Evolutionary conservation across 2,329 filamentous ascomycete genomes (phyloP).

Genomic region (Cercospora sp.): DNA sequence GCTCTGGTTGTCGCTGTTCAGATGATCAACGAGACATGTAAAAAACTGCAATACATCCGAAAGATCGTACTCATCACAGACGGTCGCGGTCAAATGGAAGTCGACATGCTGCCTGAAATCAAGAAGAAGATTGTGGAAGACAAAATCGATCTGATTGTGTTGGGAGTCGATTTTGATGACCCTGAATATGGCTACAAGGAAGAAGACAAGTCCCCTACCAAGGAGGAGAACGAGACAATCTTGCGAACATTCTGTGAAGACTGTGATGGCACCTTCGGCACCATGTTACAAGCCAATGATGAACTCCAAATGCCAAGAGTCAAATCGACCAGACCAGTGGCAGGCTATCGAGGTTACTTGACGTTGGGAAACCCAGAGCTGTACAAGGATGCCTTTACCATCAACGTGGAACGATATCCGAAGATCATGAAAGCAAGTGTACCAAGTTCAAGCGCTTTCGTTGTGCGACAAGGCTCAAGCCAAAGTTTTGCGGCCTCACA

Average conservation of each 20-base stretch:
- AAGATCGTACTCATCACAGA: slow-evolving; percentile 85
- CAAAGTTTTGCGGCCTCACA: slow-evolving; percentile 55
- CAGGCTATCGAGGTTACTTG: slow-evolving; percentile 75
- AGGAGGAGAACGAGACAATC: slow-evolving; percentile 72
- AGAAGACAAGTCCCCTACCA: slow-evolving; percentile 72
- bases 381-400: slow-evolving; percentile 73
- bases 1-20: slow-evolving; percentile 82
- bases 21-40: slow-evolving; percentile 79
- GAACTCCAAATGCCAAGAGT: slow-evolving; percentile 75
- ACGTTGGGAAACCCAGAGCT: slow-evolving; percentile 75
- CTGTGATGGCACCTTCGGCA: slow-evolving; percentile 76
- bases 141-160: slow-evolving; percentile 72
- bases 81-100: slow-evolving; percentile 70
- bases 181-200: slow-evolving; percentile 87
- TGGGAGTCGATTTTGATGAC: slow-evolving; percentile 94
- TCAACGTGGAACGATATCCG: slow-evolving; percentile 88
- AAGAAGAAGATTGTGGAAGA: slow-evolving; percentile 71
- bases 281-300: slow-evolving; percentile 78
- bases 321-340: slow-evolving; percentile 73
- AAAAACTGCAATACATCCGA: slow-evolving; percentile 76
- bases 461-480: slow-evolving; percentile 56
- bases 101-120: slow-evolving; percentile 69
- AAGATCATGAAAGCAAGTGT: slow-evolving; percentile 76
- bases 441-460: slow-evolving; percentile 75
- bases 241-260: slow-evolving; percentile 65